Evolutionary conservation across 441 rosid genomes (phyloP).

Genomic region (Erysimum cheiri): DNA sequence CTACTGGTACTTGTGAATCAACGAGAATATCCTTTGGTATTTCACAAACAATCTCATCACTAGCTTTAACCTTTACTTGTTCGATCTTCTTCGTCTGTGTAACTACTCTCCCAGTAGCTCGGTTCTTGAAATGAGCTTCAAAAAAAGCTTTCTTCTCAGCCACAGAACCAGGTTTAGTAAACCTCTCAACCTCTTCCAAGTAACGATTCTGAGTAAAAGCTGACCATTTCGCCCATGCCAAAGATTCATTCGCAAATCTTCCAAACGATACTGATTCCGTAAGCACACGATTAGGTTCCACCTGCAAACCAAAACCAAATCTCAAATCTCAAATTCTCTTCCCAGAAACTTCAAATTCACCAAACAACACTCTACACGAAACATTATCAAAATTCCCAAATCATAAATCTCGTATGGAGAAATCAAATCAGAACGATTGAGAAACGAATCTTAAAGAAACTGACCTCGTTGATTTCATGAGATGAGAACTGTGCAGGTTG

Average conservation of each 20-base stretch:
- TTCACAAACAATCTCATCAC: slow-evolving; percentile 32
- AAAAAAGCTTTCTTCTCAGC: slow-evolving; percentile 92
- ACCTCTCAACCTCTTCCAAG: slow-evolving; percentile 88
- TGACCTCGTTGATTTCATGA: slow-evolving; percentile 63
- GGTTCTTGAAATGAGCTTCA: slow-evolving; percentile 83
- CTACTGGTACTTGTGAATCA: slow-evolving; percentile 32
- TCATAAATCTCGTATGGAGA: neutral
- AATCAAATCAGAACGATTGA: neutral
- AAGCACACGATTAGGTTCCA: slow-evolving; percentile 58
- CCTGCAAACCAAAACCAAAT: slow-evolving; percentile 58
- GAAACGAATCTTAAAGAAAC: slow-evolving; percentile 25
- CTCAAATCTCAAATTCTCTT: slow-evolving; percentile 36
- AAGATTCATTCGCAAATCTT: slow-evolving; percentile 76
- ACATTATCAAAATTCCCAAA: neutral
- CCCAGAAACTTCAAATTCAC: slow-evolving; percentile 23
- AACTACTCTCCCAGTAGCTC: slow-evolving; percentile 66
- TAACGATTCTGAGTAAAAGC: slow-evolving; percentile 89
- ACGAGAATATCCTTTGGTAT: slow-evolving; percentile 18
- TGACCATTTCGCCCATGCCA: slow-evolving; percentile 97
- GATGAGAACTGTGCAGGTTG: slow-evolving; percentile 68
- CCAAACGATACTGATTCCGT: slow-evolving; percentile 93
- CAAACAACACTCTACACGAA: slow-evolving; percentile 4
- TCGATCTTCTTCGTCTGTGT: slow-evolving; percentile 47
- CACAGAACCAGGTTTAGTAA: slow-evolving; percentile 88
- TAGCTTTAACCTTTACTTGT: slow-evolving; percentile 43